Evolutionary conservation across 805 yeast species (phyloP).

Genomic region (Candida morakotiae): DNA sequence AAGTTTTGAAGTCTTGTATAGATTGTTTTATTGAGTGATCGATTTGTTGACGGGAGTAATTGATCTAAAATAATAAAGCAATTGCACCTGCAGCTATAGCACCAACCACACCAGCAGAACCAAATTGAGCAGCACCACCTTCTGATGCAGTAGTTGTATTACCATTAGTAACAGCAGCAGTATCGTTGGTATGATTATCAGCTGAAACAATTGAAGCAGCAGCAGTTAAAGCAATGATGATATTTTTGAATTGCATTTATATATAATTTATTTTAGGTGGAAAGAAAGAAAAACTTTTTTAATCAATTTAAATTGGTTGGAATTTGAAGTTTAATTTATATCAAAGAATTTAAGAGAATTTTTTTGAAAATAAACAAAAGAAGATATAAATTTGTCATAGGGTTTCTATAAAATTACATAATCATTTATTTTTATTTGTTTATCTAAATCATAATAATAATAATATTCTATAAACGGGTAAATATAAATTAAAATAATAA

Average conservation of each 20-base stretch:
- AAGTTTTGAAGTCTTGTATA: constrained; percentile 1
- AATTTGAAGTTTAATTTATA: too few species aligned
- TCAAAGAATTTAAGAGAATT: too few species aligned
- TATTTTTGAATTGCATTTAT: constrained; percentile 69
- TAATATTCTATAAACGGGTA: too few species aligned
- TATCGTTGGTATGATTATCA: constrained; percentile 58
- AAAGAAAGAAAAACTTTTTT: too few species aligned
- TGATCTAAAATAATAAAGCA: constrained; percentile 40
- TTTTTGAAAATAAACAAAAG: too few species aligned
- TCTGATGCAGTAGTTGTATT: constrained; percentile 35
- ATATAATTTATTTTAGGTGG: background rate
- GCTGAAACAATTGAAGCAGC: constrained; percentile 33
- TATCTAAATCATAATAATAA: too few species aligned
- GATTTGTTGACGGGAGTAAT: background rate
- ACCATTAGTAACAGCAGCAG: constrained; percentile 38
- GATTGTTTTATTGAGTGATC: too few species aligned
- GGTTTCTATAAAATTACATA: too few species aligned
- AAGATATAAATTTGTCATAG: too few species aligned
- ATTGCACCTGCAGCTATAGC: constrained; percentile 85
- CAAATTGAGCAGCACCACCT: constrained; percentile 51
- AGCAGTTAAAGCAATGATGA: constrained; percentile 67
- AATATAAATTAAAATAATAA: too few species aligned
- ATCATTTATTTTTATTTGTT: too few species aligned
- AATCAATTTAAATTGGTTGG: too few species aligned
- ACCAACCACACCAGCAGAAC: constrained; percentile 74